Base-by-base conservation (phyloP, 1,284 basidiomycete genomes). In the Apiotrichum sp. region DNA sequence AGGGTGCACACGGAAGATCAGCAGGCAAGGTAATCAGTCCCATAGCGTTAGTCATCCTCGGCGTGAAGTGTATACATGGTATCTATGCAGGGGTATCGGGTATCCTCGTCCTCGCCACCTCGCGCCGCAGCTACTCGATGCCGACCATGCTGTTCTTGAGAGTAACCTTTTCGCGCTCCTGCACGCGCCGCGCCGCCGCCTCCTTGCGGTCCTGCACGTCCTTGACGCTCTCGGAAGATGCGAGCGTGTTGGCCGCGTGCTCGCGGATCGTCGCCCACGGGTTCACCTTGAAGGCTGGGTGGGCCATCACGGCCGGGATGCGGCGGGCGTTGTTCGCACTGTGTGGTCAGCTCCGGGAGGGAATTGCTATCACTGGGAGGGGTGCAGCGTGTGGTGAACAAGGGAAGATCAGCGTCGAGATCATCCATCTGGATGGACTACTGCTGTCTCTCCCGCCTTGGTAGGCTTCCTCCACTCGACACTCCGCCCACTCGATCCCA, bases 221-320 rank as follows among this genome's bases (percentile, higher is more conserved):
- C 45, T 51, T 55, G n/a, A 49, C 57, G 13, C 36, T 52, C 35
- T 56, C 56, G 39, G 68, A 61, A 16, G 58, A 49, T 9, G 69
- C 68, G 6, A 77, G 48, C 8, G 69, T 66, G 59, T 77, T 76
- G 29, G 65, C 62, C 0, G 71, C 74, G 54, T 77, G 74, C 44
- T 72, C 63, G 14, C 75, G 62, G 53, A 77, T 77, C 13, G 73
- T 69, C 2, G 71, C 73, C 68, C 73, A 77, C 2, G 75, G 75
- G 54, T 71, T 70, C 10, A 66, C 58, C 58, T 73, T 70, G 65
- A 68, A 77, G 1, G 68, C 64, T 2, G 72, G 72, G 58, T 75
- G 73, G 29, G 64, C 58, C 59, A 75, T 62, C 35, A 77, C 67
- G 2, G 71, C 71, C 10, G 70, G 69, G 57, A 74, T 70, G 42